Conservation (phyloP, 164 flowering plant species). For the Chimonanthus praecox region DNA sequence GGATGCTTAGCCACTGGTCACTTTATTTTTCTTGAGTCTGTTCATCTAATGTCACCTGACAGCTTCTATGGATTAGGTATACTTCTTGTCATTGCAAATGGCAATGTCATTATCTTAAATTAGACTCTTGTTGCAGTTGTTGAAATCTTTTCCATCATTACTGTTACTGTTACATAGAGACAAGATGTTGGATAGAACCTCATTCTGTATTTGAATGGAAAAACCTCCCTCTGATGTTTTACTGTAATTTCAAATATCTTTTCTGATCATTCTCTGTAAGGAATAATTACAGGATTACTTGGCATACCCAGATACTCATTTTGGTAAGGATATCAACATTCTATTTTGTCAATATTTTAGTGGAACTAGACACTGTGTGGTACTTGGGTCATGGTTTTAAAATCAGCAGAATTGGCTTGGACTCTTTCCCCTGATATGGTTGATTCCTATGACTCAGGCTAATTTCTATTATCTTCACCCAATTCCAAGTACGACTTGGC, state of each 20-base stretch:
- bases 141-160: constrained; percentile 1
- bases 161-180: background rate
- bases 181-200: background rate
- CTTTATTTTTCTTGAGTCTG: background rate
- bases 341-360: background rate
- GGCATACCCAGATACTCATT: background rate
- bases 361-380: background rate
- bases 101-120: background rate
- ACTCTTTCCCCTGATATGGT: too few species aligned
- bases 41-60: background rate
- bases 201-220: background rate
- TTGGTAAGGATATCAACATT: background rate
- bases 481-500: too few species aligned
- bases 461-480: too few species aligned
- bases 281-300: background rate
- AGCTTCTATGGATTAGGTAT: background rate
- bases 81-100: background rate
- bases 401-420: too few species aligned
- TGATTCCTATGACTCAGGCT: too few species aligned
- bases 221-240: background rate
- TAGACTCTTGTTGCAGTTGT: background rate
- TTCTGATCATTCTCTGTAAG: background rate
- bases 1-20: background rate
- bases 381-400: too few species aligned
- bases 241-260: background rate